phyloP scores from a whole-genome alignment of 2,329 filamentous ascomycete genomes.

The Dactylellina parvicollis region DNA sequence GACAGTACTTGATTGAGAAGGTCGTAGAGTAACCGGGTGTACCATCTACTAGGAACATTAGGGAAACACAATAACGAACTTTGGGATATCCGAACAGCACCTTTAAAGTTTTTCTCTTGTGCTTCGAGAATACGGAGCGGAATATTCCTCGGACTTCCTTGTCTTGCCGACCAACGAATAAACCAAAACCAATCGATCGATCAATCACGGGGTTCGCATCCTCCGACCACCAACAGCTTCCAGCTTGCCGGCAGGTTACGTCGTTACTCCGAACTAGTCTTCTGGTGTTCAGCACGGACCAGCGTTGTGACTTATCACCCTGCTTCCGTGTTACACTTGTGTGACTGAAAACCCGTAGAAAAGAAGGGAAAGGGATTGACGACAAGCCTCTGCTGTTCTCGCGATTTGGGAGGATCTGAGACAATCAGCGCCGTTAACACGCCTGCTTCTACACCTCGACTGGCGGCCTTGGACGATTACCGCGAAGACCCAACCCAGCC shows the following conservation, averaged over 20 bases:
- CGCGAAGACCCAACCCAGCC: too few species aligned
- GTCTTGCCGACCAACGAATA: slow-evolving; percentile 13
- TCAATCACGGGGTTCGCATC: neutral
- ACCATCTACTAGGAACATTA: slow-evolving; percentile 52
- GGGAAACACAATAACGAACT: slow-evolving; percentile 51
- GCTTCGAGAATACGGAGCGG: slow-evolving; percentile 37
- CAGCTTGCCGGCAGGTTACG: slow-evolving; percentile 40
- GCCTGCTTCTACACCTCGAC: slow-evolving; percentile 6
- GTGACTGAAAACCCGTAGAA: slow-evolving; percentile 25
- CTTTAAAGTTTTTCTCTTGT: slow-evolving; percentile 45
- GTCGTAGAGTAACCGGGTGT: slow-evolving; percentile 53
- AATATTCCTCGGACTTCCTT: slow-evolving; percentile 45
- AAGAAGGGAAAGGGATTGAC: slow-evolving; percentile 24
- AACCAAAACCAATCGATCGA: slow-evolving; percentile 1
- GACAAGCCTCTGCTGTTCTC: slow-evolving; percentile 8
- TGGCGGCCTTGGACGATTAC: slow-evolving; percentile 7
- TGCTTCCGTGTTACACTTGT: slow-evolving; percentile 51
- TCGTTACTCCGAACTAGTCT: slow-evolving; percentile 35
- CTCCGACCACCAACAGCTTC: slow-evolving; percentile 3
- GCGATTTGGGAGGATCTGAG: slow-evolving; percentile 38
- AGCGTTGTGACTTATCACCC: slow-evolving; percentile 28
- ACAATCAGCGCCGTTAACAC: slow-evolving; percentile 30
- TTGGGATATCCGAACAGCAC: slow-evolving; percentile 52
- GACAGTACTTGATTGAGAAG: slow-evolving; percentile 53
- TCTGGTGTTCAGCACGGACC: slow-evolving; percentile 16